Conservation (phyloP, 169 alveolate species). For the Plasmodium falciparum region DNA sequence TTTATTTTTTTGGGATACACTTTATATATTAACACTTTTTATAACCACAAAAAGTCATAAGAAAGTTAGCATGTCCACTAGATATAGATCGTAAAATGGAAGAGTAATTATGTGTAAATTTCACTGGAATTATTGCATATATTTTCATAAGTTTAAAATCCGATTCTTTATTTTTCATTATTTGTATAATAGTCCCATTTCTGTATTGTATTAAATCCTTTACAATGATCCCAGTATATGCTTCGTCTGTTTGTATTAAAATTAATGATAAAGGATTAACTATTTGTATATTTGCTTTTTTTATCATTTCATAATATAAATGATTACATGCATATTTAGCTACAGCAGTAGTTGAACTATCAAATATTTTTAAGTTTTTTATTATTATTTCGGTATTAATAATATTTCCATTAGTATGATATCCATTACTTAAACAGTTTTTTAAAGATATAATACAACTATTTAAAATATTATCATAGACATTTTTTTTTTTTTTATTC, state of each 20-base stretch:
- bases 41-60: conserved; percentile 72
- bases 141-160: conserved; percentile 71
- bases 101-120: conserved; percentile 56
- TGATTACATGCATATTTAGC: conserved; percentile 77
- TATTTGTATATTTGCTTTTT: conserved; percentile 40
- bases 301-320: conserved; percentile 59
- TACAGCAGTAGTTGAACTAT: conserved; percentile 58
- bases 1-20: too few species aligned
- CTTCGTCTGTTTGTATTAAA: conserved; percentile 71
- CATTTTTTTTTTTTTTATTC: conserved; percentile 54
- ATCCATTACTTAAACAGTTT: conserved; percentile 71
- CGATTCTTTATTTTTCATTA: conserved; percentile 43
- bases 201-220: conserved; percentile 67
- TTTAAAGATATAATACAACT: conserved; percentile 63
- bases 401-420: conserved; percentile 67
- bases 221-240: conserved; percentile 67
- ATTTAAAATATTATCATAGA: conserved; percentile 63
- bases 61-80: conserved; percentile 73
- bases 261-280: conserved; percentile 63
- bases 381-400: conserved; percentile 67
- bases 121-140: conserved; percentile 52
- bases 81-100: conserved; percentile 69
- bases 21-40: background rate
- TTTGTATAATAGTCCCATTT: conserved; percentile 69
- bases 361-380: conserved; percentile 60